Percentiles rank a stretch among this genome's conserved stretches.
Evolutionary conservation across 495 filamentous ascomycete genomes (phyloP).

Genomic region (Neurospora tetrasperma): DNA sequence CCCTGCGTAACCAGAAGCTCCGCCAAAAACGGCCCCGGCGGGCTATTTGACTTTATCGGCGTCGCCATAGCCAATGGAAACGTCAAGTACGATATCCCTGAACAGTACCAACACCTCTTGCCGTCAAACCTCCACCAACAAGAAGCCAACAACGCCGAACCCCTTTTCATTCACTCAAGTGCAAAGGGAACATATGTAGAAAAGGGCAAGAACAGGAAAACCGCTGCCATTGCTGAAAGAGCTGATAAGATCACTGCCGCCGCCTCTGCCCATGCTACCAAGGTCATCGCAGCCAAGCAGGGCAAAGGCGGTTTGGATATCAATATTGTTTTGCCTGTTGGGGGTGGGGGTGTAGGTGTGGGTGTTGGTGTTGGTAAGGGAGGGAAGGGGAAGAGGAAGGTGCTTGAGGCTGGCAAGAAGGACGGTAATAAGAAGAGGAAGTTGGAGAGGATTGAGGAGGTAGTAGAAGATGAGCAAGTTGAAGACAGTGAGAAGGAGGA

Average conservation of each 20-base stretch:
- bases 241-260: too few species aligned
- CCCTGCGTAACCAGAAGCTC: not conserved
- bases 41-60: not conserved
- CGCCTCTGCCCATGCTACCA: not conserved
- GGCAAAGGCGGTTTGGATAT: not conserved
- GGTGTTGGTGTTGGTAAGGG: not conserved
- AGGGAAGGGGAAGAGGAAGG: not conserved
- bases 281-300: not conserved
- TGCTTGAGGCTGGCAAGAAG: not conserved
- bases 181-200: not conserved
- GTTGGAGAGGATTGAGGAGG: not conserved
- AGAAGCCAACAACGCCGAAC: not conserved
- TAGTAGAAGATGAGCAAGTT: not conserved
- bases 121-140: not conserved
- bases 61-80: not conserved
- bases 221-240: too few species aligned
- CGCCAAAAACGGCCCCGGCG: not conserved
- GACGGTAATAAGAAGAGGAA: not conserved
- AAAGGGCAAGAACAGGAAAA: not conserved
- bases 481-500: not conserved
- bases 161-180: not conserved
- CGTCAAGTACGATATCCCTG: not conserved
- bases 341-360: not conserved
- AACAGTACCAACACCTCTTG: not conserved
- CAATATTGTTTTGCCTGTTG: not conserved